A percentile compares a stretch with the other conserved stretches of the same genome.
phyloP scores from a whole-genome alignment of 176 grass and related monocot genomes.

The Ensete glaucum region DNA sequence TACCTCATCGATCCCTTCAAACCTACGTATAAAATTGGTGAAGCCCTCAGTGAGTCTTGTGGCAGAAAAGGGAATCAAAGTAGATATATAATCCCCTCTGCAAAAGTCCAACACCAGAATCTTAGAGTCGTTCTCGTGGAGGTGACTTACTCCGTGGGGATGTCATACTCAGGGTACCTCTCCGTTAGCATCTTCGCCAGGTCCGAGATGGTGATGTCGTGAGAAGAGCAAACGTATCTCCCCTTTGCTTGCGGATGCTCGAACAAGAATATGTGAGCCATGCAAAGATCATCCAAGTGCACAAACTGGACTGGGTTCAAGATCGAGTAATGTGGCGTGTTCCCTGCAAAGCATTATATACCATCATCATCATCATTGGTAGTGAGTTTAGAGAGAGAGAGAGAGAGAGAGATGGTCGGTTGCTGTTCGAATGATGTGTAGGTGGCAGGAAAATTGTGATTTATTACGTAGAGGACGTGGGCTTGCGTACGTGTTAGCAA shows the following conservation, averaged over 20 bases:
- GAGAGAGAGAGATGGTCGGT: not conserved
- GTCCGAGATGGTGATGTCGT: slow-evolving; percentile 8
- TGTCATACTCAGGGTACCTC: slow-evolving; percentile 22
- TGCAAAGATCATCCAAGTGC: slow-evolving; percentile 37
- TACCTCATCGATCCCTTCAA: slow-evolving; percentile 11
- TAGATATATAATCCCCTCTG: not conserved
- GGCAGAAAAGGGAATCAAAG: not conserved
- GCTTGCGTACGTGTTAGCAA: slow-evolving; percentile 25
- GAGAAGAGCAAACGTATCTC: slow-evolving; percentile 32
- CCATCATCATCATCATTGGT: not conserved
- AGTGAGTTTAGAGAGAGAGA: not conserved
- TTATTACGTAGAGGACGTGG: not conserved
- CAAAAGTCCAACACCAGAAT: too few relatives aligned
- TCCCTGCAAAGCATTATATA: not conserved
- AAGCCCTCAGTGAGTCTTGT: not conserved
- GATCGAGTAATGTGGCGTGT: slow-evolving; percentile 11
- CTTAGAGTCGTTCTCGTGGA: not conserved
- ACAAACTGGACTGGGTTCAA: slow-evolving; percentile 7
- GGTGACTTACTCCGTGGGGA: not conserved
- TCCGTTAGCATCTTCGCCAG: slow-evolving; percentile 10
- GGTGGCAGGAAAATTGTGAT: not conserved
- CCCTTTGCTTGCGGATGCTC: slow-evolving; percentile 15
- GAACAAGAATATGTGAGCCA: slow-evolving; percentile 27
- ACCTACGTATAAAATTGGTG: not conserved
- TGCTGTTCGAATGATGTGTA: not conserved